Conservation (phyloP, 305 asterid species). For the Fraxinus latifolia region DNA sequence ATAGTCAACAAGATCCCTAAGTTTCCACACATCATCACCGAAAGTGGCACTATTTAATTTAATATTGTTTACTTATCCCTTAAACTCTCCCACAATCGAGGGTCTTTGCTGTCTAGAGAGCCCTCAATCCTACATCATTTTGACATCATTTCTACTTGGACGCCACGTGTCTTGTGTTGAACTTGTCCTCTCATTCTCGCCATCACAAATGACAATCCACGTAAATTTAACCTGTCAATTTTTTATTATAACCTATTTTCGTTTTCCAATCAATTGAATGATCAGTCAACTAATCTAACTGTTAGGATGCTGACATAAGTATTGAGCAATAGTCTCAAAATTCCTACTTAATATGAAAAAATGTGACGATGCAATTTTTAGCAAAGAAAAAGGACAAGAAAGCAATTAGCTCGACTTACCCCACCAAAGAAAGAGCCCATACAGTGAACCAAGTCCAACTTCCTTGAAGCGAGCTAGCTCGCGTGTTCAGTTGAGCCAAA, state of each 20-base stretch:
- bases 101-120: not conserved
- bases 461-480: not conserved
- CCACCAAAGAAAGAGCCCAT: not conserved
- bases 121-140: conserved; percentile 16
- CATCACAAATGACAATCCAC: not conserved
- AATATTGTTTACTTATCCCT: not conserved
- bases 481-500: not conserved
- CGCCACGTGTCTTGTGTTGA: conserved; percentile 19
- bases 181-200: not conserved
- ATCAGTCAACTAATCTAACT: conserved; percentile 21
- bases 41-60: conserved; percentile 28
- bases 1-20: conserved; percentile 31
- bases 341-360: not conserved
- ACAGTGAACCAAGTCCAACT: not conserved
- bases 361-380: not conserved
- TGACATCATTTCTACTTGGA: conserved; percentile 12
- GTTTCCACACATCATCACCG: conserved; percentile 26
- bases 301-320: not conserved
- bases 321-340: not conserved
- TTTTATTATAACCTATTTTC: not conserved
- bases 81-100: conserved; percentile 19
- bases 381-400: too few species aligned
- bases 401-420: too few species aligned
- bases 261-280: not conserved
- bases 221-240: not conserved